Evolutionary conservation across 2,329 filamentous ascomycete genomes (phyloP), one percentile per base, ranked within the genome.

Genomic region (Neofusicoccum umdonicola): DNA sequence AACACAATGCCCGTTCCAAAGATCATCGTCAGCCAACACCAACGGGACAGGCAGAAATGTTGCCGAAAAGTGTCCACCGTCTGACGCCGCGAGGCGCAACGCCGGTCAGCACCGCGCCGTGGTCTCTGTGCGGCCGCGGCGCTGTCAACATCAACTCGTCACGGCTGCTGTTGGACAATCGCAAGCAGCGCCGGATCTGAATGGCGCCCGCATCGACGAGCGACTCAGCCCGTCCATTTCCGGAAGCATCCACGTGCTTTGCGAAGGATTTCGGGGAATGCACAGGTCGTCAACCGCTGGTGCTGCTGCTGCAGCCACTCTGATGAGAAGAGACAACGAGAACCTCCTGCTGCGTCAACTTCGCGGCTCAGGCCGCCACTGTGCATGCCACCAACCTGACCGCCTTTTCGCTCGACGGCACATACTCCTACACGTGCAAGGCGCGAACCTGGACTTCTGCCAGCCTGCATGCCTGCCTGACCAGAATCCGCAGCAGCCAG

Each of bases 371-470:
- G 39, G 54, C 54, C 54, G 54, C 54, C 39, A 44, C 54, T 12
- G 27, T 19, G 37, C 39, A 41, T 56, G 37, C 54, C 54, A 57
- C 54, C 54, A 57, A 57, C 54, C 27, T 57, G 54, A 57, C 54
- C 54, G 54, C 39, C 54, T 57, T 57, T 57, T 57, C 7, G 11
- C 27, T 31, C 27, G 27, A 31, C 27, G 27, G 27, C 27, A 31
- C 27, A 31, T 31, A 31, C 27, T 31, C 27, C 27, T 31, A 31
- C 27, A 31, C 27, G 27, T 31, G 6, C 27, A 31, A 42, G 35
- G 22, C 50, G 50, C 37, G 50, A 52, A 11, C 34, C 4, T 6
- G 4, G 27, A 31, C 27, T 3, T 31, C 2, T 1, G 27, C 27
- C 8, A 8, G 8, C 52, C 17, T 31, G 52, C 52, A 42, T 42